phyloP scores from a whole-genome alignment of 306 rosid species.

The Herpetospermum pedunculosum region DNA sequence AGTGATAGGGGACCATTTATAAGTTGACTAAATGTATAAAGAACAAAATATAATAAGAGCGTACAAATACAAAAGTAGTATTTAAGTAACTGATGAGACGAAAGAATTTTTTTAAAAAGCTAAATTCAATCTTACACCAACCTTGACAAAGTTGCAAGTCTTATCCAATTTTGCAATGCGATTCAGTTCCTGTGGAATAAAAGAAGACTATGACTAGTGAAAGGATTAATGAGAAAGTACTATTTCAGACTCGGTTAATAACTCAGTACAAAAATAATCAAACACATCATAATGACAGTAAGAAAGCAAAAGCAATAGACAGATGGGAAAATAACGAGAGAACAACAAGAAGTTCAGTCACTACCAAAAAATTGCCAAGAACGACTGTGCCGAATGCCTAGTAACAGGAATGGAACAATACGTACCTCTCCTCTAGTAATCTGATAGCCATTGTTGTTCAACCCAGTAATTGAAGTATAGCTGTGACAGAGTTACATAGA shows the following conservation, averaged over 20 bases:
- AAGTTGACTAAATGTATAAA: background rate
- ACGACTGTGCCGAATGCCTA: background rate
- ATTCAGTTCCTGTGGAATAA: slow-evolving; percentile 50
- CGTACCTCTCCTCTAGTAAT: slow-evolving; percentile 77
- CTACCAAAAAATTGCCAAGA: background rate
- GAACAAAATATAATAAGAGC: background rate
- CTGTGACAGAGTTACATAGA: slow-evolving; percentile 21
- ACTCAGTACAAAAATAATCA: background rate
- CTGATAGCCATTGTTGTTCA: slow-evolving; percentile 90
- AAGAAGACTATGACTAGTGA: background rate
- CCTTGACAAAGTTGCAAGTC: slow-evolving; percentile 72
- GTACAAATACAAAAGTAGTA: background rate
- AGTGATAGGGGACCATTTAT: background rate
- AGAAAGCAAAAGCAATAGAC: background rate
- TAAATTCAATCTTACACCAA: slow-evolving; percentile 12
- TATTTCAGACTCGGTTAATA: background rate
- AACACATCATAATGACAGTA: background rate
- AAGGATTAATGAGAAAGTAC: background rate
- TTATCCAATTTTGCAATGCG: slow-evolving; percentile 49
- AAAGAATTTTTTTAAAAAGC: background rate
- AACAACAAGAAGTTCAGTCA: background rate
- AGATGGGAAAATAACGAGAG: background rate
- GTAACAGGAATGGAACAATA: background rate
- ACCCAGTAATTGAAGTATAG: slow-evolving; percentile 54
- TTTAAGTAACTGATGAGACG: background rate